Evolutionary conservation across 768 basidiomycete species (phyloP).

Genomic region (Leccinum imitatum): DNA sequence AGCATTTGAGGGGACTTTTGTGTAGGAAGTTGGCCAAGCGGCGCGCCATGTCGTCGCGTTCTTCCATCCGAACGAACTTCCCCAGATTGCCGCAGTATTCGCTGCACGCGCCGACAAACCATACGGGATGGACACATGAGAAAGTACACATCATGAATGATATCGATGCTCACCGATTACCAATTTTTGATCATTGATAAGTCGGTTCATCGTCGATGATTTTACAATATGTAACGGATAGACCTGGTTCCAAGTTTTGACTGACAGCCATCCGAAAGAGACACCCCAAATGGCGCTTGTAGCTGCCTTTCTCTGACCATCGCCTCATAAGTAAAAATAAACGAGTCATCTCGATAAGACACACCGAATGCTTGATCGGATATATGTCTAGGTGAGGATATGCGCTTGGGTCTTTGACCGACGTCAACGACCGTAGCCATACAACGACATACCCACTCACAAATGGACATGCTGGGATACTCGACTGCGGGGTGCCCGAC

Average conservation of each 20-base stretch:
- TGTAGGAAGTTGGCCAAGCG: slow-evolving; percentile 16
- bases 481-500: slow-evolving; percentile 5
- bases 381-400: slow-evolving; percentile 46
- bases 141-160: not conserved
- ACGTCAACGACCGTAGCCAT: slow-evolving; percentile 11
- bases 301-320: slow-evolving; percentile 7
- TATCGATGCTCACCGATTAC: slow-evolving; percentile 4
- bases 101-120: slow-evolving; percentile 46
- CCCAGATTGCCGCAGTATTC: slow-evolving; percentile 39
- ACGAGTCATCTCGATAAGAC: not conserved
- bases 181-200: not conserved
- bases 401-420: slow-evolving; percentile 36
- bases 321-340: slow-evolving; percentile 1
- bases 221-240: slow-evolving; percentile 16
- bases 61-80: slow-evolving; percentile 22
- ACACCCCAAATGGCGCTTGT: slow-evolving; percentile 12
- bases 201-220: not conserved
- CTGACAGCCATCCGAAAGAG: slow-evolving; percentile 22
- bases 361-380: slow-evolving; percentile 25
- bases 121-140: slow-evolving; percentile 44
- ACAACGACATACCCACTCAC: slow-evolving; percentile 18
- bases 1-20: not conserved
- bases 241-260: slow-evolving; percentile 20
- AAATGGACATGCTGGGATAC: slow-evolving; percentile 31
- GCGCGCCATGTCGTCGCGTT: slow-evolving; percentile 16